Percentiles rank a stretch among this genome's conserved stretches.
Evolutionary conservation across 169 alveolate genomes (phyloP).

Genomic region (Ichthyophthirius multifiliis): DNA sequence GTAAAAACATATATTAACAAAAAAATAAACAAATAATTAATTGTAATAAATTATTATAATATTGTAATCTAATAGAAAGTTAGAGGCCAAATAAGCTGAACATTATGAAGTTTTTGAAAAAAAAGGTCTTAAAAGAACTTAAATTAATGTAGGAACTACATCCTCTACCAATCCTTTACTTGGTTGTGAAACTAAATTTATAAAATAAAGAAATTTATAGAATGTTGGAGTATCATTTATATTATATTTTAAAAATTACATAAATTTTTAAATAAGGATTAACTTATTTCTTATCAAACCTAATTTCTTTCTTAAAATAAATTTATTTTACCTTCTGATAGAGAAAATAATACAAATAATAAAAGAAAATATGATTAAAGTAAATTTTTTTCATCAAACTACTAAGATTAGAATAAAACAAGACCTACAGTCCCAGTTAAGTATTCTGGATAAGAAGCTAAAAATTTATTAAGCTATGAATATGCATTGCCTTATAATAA

Average conservation of each 20-base stretch:
- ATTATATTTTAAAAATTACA: background rate
- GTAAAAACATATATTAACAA: too few species aligned
- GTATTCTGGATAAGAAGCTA: background rate
- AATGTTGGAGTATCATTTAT: background rate
- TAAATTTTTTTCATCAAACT: background rate
- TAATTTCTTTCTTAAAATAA: background rate
- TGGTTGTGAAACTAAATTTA: background rate
- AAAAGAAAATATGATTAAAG: background rate
- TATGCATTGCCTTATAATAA: conserved; percentile 5
- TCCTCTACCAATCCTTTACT: background rate
- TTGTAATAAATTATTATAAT: too few species aligned
- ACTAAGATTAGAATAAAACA: background rate
- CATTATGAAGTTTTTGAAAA: conserved; percentile 2
- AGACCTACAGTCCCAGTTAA: background rate
- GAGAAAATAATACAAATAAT: background rate
- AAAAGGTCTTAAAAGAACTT: background rate
- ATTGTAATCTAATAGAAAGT: background rate
- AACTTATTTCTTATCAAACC: background rate
- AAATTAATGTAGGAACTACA: background rate
- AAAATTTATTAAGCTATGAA: background rate
- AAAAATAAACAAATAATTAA: too few species aligned
- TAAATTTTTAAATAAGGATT: background rate
- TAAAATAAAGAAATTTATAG: background rate
- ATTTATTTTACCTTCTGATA: background rate
- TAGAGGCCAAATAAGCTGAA: background rate